phyloP scores from a whole-genome alignment of 2,329 filamentous ascomycete genomes.

The Fusarium globosum region DNA sequence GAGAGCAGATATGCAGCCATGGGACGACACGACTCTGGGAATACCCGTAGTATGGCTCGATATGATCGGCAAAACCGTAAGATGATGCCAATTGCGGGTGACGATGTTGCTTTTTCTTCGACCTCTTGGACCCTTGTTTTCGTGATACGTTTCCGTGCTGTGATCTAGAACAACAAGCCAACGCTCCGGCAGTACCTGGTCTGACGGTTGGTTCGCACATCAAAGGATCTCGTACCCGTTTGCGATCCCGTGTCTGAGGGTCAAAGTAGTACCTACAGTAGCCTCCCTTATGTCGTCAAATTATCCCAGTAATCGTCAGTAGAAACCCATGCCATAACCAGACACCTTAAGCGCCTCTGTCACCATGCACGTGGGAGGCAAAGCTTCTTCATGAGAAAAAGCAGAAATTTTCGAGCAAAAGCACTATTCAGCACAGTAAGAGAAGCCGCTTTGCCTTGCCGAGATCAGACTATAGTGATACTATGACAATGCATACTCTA shows the following conservation, averaged over 20 bases:
- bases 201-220: slow-evolving; percentile 23
- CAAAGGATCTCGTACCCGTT: slow-evolving; percentile 13
- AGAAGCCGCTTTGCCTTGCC: not conserved
- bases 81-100: slow-evolving; percentile 1
- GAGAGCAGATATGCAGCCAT: slow-evolving; percentile 38
- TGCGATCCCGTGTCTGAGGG: slow-evolving; percentile 3
- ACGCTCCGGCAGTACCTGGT: slow-evolving; percentile 8
- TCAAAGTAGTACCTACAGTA: slow-evolving; percentile 22
- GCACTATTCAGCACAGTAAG: not conserved
- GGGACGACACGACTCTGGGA: slow-evolving; percentile 36
- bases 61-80: slow-evolving; percentile 22
- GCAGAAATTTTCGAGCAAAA: not conserved
- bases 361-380: slow-evolving; percentile 1
- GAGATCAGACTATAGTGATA: not conserved
- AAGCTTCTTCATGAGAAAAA: not conserved
- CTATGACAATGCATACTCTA: not conserved
- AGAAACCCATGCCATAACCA: slow-evolving; percentile 1
- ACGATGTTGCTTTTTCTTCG: not conserved
- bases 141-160: not conserved
- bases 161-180: slow-evolving; percentile 22
- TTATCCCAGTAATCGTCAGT: not conserved
- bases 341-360: not conserved
- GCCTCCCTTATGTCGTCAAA: slow-evolving; percentile 4
- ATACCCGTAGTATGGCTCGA: slow-evolving; percentile 32
- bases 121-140: slow-evolving; percentile 21